Percentiles rank a stretch among this genome's conserved stretches.
Conservation (phyloP, 306 rosid genomes). For the Crotalaria pallida region DNA sequence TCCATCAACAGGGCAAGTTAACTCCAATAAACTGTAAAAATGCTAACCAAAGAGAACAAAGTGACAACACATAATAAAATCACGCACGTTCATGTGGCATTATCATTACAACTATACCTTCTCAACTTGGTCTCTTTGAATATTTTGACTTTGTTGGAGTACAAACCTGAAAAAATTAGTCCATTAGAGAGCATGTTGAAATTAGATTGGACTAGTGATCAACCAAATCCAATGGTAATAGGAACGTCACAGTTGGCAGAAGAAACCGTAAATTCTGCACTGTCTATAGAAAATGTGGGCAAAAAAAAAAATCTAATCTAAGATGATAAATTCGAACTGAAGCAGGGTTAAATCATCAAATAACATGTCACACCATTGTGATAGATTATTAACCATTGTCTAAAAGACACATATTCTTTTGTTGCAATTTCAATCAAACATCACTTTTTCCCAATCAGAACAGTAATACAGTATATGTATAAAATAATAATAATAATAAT, state of each 20-base stretch:
- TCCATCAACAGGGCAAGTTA: neutral
- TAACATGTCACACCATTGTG: neutral
- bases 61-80: neutral
- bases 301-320: neutral
- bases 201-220: neutral
- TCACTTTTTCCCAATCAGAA: neutral
- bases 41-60: neutral
- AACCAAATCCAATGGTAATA: slow-evolving; percentile 1
- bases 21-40: neutral
- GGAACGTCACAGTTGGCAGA: neutral
- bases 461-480: neutral
- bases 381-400: neutral
- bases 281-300: neutral
- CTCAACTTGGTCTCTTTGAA: slow-evolving; percentile 49
- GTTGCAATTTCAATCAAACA: neutral
- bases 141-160: slow-evolving; percentile 33
- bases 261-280: neutral
- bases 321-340: neutral
- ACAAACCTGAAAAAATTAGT: slow-evolving; percentile 44
- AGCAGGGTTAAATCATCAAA: neutral
- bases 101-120: slow-evolving; percentile 62
- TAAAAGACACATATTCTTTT: neutral
- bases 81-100: neutral
- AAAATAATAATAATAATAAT: no score
- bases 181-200: neutral